Evolutionary conservation across 306 rosid genomes (phyloP), one percentile per base, ranked within the genome.

Genomic region (Ammopiptanthus mongolicus): DNA sequence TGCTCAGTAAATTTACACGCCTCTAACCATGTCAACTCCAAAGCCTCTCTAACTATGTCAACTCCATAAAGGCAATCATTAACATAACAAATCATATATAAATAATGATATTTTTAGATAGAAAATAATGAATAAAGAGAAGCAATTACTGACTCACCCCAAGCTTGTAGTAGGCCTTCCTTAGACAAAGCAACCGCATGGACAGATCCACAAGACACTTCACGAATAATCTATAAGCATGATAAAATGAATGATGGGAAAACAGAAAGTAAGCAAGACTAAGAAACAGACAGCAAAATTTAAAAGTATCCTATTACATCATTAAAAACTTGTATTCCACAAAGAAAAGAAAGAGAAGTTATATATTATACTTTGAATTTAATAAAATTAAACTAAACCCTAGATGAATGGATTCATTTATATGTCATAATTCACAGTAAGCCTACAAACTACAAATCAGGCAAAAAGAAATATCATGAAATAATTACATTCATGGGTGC

Each of bases 141-240:
- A 46, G 67, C 14, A 86, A 61, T 73, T 18, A 62, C 28, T 53
- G 56, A 81, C 50, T 80, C 83, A 94, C 98, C 98, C 98, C 98
- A 91, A 58, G 98, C 96, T 82, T 91, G 98, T 73, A 91, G 75
- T 21, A 83, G 78, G 69, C 98, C 98, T 42, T 91, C 97, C 71
- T 87, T 94, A 12, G 98, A 94, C 80, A 90, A 81, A 74, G 93
- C 98, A 79, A 88, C 89, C 65, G 79, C 90, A 65, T 94, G 98
- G 60, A 84, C 96, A 77, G 97, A 91, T 78, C 98, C 98, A 78
- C 98, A 94, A n/a, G 98, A 91, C 65, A 89, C 98, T 89, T 91
- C 93, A 76, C 59, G 33, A 81, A 94, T 90, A 71, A 86, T 73
- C 98, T 94, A 88, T 33, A 80, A 67, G 69, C 67, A 64, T 33